These are phyloP conservation scores for Aspergillus mulundensis DNA, from an alignment of 495 filamentous ascomycete genomes.

Conservation along the genomic window DNA sequence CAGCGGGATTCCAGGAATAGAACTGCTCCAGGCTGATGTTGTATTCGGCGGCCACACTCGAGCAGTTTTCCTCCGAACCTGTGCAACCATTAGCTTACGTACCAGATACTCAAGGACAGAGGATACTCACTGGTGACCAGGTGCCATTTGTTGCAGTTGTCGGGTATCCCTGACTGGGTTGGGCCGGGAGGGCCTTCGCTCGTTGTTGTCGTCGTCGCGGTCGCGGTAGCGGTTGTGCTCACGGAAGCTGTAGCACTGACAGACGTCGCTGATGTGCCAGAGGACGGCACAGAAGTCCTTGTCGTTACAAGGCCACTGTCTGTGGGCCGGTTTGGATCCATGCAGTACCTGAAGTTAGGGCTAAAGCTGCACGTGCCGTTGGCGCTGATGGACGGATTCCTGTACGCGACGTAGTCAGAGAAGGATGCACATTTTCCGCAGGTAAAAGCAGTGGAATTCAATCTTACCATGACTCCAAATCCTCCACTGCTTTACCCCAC, in stretches of 20 bases:
- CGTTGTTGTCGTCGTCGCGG: neutral
- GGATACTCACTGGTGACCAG: conserved; percentile 8
- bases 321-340: neutral
- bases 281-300: too few species aligned
- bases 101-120: neutral
- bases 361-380: conserved; percentile 7
- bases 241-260: neutral
- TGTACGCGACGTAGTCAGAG: neutral
- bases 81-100: neutral
- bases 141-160: conserved; percentile 21
- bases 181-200: conserved; percentile 15
- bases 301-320: too few species aligned
- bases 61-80: conserved; percentile 3
- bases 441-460: too few species aligned
- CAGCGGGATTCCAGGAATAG: conserved; percentile 9
- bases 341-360: conserved; percentile 8
- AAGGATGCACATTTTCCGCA: neutral
- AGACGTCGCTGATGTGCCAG: too few species aligned
- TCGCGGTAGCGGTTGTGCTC: conserved; percentile 4
- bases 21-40: conserved; percentile 26
- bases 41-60: conserved; percentile 5
- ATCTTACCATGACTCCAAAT: neutral
- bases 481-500: too few species aligned
- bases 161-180: conserved; percentile 13
- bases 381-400: conserved; percentile 10